phyloP scores from a whole-genome alignment of 2,329 filamentous ascomycete genomes.

The Didymosphaeria variabile region DNA sequence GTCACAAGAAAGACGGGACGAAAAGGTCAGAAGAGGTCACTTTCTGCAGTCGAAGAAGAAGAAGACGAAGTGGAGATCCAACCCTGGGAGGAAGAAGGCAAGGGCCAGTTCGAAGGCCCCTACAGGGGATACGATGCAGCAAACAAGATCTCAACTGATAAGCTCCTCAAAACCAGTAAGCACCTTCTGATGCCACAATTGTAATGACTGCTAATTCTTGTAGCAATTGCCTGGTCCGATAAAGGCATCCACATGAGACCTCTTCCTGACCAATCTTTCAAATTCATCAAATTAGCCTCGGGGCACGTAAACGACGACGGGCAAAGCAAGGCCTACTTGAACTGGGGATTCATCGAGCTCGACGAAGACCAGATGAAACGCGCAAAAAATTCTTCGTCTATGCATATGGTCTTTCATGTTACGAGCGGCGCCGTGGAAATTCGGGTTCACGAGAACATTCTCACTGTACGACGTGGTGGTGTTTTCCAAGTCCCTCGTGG shows the following conservation, averaged over 20 bases:
- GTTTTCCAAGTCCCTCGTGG: constrained; percentile 96
- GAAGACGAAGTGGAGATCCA: constrained; percentile 69
- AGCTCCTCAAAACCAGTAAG: constrained; percentile 56
- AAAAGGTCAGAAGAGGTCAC: constrained; percentile 40
- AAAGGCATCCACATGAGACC: constrained; percentile 66
- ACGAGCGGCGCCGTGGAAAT: constrained; percentile 83
- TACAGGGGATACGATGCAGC: constrained; percentile 71
- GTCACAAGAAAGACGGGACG: constrained; percentile 42
- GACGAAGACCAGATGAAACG: constrained; percentile 84
- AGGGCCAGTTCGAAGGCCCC: constrained; percentile 70
- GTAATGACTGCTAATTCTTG: constrained; percentile 26
- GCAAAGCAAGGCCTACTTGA: constrained; percentile 78
- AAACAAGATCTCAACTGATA: constrained; percentile 64
- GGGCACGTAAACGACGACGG: constrained; percentile 13
- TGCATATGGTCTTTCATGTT: constrained; percentile 98
- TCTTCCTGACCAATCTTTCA: constrained; percentile 75
- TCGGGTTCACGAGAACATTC: constrained; percentile 76
- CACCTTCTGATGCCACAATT: not conserved
- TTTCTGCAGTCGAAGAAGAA: constrained; percentile 58
- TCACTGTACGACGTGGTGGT: constrained; percentile 86
- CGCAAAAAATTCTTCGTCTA: constrained; percentile 90
- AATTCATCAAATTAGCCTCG: constrained; percentile 83
- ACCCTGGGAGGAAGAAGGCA: constrained; percentile 73
- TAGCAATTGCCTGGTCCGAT: constrained; percentile 69
- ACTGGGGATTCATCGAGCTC: constrained; percentile 87